Evolutionary conservation across 176 grass and related monocot genomes (phyloP), one percentile per base, ranked within the genome.

Genomic region (Oryza nivara): DNA sequence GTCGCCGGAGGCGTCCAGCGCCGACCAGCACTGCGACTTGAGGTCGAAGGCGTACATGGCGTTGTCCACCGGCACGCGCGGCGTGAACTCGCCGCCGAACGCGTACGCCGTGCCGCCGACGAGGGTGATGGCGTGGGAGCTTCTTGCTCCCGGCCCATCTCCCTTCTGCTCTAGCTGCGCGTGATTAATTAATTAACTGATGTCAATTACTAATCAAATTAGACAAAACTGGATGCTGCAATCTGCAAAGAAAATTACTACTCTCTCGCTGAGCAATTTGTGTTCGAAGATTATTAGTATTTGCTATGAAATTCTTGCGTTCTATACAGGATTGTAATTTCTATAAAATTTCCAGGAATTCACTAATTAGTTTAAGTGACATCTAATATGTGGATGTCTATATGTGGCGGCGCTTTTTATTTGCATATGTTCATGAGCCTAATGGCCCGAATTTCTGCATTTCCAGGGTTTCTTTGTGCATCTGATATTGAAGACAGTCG

Each of bases 81-180:
- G 92, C 20, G 86, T 92, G 90, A 94, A 94, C 92, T 97, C 95
- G 12, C 95, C 95, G 49, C 95, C 95, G 19, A 94, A 97, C 12
- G 90, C 77, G 43, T 94, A 97, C n/a, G 90, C 92, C 69, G 86
- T 94, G 40, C 66, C 75, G 10, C 88, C 90, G 4, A 92, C 86
- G 19, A 97, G 25, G 3, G 90, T 86, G 79, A 97, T 89, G 65
- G 90, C 88, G 81, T 97, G 95, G 48, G 95, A 94, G 76, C 95
- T 97, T 72, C 95, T 81, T 51, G 92, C 92, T 41, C 95, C 92
- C 30, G 92, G 92, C 25, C 83, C 86, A 6, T 7, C 14, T 20
- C 90, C 95, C 70, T 92, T 94, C 85, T 97, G 90, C 68, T 80
- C 76, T 28, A 97, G 75, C 95, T 94, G 84, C 40, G 40, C 16